Conservation (phyloP, 306 rosid genomes). For the Medicago ruthenica region DNA sequence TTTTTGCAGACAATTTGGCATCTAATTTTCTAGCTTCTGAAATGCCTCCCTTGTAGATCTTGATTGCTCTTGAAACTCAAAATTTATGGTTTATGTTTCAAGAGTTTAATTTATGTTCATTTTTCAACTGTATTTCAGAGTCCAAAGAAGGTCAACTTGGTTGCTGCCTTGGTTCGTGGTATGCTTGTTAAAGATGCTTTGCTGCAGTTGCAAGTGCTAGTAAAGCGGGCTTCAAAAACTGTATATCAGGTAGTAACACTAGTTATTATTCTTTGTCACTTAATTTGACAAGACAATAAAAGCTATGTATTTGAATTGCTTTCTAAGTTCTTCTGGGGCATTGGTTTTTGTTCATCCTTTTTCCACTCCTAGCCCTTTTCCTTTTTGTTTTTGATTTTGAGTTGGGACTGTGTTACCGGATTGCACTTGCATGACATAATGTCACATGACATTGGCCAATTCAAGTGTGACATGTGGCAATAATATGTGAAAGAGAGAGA, state of each 20-base stretch:
- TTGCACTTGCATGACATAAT: too few relatives aligned
- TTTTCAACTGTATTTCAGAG: conserved; percentile 56
- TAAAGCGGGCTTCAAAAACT: conserved; percentile 93
- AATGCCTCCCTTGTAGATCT: conserved; percentile 23
- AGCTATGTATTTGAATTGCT: conserved; percentile 20
- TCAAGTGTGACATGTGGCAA: too few relatives aligned
- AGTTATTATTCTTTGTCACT: conserved; percentile 20
- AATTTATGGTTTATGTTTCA: not conserved
- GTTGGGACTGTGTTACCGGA: not conserved
- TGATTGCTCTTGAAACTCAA: conserved; percentile 29
- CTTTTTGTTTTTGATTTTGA: conserved; percentile 29
- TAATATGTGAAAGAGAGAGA: too few relatives aligned
- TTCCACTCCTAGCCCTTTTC: not conserved
- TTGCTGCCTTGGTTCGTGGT: conserved; percentile 92
- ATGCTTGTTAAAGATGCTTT: conserved; percentile 99
- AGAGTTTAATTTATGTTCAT: conserved; percentile 22
- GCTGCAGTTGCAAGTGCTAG: conserved; percentile 83
- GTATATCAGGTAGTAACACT: conserved; percentile 75
- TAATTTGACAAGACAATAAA: conserved; percentile 14
- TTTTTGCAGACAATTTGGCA: conserved; percentile 13
- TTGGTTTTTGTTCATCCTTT: not conserved
- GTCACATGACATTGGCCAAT: too few relatives aligned
- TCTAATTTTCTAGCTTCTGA: conserved; percentile 10
- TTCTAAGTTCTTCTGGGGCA: not conserved
- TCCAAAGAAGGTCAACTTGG: conserved; percentile 96